Conservation (phyloP, 2,329 filamentous ascomycete species). For the Saccharata proteae region DNA sequence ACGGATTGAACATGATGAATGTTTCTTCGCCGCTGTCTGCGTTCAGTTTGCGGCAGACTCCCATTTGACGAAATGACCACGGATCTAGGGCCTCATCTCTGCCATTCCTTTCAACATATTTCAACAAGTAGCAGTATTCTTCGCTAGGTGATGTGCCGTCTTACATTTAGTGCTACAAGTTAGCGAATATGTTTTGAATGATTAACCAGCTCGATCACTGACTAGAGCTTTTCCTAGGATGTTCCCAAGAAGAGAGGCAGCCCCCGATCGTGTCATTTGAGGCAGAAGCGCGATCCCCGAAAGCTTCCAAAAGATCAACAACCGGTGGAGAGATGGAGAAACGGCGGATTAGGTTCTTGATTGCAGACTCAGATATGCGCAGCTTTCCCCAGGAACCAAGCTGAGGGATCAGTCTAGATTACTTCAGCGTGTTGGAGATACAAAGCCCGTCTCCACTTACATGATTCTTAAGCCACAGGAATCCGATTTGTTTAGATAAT, state of each 20-base stretch:
- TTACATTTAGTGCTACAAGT: too few relatives aligned
- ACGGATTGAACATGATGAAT: not conserved
- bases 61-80: not conserved
- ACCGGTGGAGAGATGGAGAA: not conserved
- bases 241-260: not conserved
- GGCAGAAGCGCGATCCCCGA: not conserved
- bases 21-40: not conserved
- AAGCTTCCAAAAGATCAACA: not conserved
- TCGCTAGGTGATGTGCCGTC: too few relatives aligned
- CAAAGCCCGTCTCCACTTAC: too few relatives aligned
- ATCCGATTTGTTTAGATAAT: too few relatives aligned
- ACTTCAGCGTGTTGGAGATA: too few relatives aligned
- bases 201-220: too few relatives aligned
- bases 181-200: too few relatives aligned
- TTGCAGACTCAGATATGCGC: not conserved
- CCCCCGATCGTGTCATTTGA: not conserved
- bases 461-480: too few relatives aligned
- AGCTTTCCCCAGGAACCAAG: not conserved
- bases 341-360: not conserved
- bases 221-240: too few relatives aligned
- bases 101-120: not conserved
- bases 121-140: not conserved
- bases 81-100: not conserved
- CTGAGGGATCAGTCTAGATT: not conserved
- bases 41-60: not conserved